Evolutionary conservation across 2,329 filamentous ascomycete species (phyloP).

Genomic region (Trichophaea hybrida): DNA sequence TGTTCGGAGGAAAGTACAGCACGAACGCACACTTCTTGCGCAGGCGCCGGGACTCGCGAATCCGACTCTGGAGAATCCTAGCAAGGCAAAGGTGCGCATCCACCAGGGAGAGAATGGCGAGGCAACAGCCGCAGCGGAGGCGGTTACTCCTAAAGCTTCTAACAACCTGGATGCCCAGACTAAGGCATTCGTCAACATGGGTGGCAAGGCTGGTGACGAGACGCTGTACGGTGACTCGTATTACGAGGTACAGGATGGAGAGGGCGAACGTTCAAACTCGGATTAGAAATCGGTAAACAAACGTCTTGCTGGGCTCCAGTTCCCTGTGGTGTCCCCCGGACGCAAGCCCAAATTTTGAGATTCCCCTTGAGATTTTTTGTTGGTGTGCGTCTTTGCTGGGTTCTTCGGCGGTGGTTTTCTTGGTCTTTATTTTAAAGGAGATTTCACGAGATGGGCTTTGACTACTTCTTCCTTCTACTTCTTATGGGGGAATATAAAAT

Average conservation of each 20-base stretch:
- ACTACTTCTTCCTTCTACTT: too few relatives aligned
- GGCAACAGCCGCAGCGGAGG: not conserved
- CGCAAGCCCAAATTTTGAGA: too few relatives aligned
- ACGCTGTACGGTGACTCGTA: conserved; percentile 16
- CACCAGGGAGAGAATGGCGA: not conserved
- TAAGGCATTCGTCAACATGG: conserved; percentile 22
- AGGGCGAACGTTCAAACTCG: too few relatives aligned
- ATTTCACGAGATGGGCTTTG: too few relatives aligned
- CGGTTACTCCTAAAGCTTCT: not conserved
- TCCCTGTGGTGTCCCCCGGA: too few relatives aligned
- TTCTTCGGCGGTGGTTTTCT: too few relatives aligned
- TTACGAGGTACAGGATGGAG: not conserved
- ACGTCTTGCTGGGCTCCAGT: too few relatives aligned
- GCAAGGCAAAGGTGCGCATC: not conserved
- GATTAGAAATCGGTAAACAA: too few relatives aligned
- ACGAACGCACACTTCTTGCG: conserved; percentile 67
- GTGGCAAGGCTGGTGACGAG: conserved; percentile 22
- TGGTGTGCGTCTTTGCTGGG: too few relatives aligned
- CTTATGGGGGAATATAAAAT: too few relatives aligned
- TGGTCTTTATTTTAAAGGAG: too few relatives aligned
- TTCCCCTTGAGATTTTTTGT: too few relatives aligned
- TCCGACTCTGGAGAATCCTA: conserved; percentile 1
- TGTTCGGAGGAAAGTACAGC: conserved; percentile 59
- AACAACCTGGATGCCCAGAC: conserved; percentile 11
- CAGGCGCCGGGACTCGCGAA: conserved; percentile 19